Evolutionary conservation across 192 early-diverging fungal species (phyloP), one percentile per base, ranked within the genome.

Genomic region (Chytriomyces sp.): DNA sequence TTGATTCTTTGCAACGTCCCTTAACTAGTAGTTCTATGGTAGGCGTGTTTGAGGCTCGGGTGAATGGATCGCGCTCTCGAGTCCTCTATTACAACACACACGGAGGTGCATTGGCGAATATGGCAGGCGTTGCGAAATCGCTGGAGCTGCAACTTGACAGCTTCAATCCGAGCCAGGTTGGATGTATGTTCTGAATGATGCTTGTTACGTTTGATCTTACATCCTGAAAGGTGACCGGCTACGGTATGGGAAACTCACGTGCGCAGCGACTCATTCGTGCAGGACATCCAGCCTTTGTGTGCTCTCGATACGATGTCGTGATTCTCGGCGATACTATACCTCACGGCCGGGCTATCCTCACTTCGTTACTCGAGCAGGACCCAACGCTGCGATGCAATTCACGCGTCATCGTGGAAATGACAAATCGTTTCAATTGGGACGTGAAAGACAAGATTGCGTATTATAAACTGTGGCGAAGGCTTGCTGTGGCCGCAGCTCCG

Each of bases 381-480:
- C 37, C 38, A 12, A 40, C 56, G 17, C 2, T 31, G 40, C 68
- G 57, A 41, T 70, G 68, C 56, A 10, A 19, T 8, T 38, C 55
- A 4, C 57, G 52, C 7, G 33, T 70, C 36, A 39, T 70, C 14
- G 68, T 70, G 5, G 68, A 70, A 41, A 14, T 59, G 19, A 70
- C 68, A 4, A 70, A 70, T 59, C 68, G 68, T 12, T 70, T 70
- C 38, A 39, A 70, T 59, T 70, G 68, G 68, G 36, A 33, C 14
- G 36, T 70, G 22, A 31, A 70, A 10, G 55, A 56, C 22, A 19
- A 59, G n/a, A 41, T 38, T 14, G 39, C 41, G 4, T 70, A 70
- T 33, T n/a, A 70, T 38, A 38, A 33, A 22, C 26, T 70, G 39
- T n/a, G 57, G 7, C 57, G 22, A 14, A 17, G 8, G 26, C 56